Evolutionary conservation across 2,329 filamentous ascomycete species (phyloP).

Genomic region (Botrytis aclada): DNA sequence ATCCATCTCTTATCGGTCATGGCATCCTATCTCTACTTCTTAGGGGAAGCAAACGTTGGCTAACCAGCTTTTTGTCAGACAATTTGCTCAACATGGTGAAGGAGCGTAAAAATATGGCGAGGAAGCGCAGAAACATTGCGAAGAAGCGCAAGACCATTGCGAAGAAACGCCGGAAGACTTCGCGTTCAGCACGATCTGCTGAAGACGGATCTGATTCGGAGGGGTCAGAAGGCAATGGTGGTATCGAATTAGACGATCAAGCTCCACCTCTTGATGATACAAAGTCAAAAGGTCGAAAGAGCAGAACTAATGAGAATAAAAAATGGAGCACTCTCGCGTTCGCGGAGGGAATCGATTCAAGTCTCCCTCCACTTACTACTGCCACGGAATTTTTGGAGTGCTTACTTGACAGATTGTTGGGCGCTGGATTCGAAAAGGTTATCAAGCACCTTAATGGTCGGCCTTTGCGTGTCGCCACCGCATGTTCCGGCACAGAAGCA

Average conservation of each 20-base stretch:
- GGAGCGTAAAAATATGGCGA: background rate
- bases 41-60: background rate
- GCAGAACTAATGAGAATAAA: background rate
- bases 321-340: background rate
- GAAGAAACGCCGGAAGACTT: background rate
- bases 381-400: background rate
- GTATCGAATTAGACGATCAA: background rate
- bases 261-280: background rate
- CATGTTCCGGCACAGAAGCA: constrained; percentile 77
- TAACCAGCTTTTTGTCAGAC: background rate
- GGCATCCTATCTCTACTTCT: background rate
- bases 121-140: no score
- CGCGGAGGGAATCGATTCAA: background rate
- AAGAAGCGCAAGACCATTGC: background rate
- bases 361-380: background rate
- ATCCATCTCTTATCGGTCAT: background rate
- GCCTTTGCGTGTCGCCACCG: constrained; percentile 59
- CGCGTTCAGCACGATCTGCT: background rate
- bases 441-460: constrained; percentile 35
- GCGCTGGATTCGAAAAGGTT: background rate
- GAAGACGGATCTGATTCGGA: background rate
- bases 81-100: background rate
- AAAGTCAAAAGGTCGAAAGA: background rate
- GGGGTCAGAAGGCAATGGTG: background rate
- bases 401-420: background rate